Evolutionary conservation across 305 asterid species (phyloP).

Genomic region (Ilex paraguariensis): DNA sequence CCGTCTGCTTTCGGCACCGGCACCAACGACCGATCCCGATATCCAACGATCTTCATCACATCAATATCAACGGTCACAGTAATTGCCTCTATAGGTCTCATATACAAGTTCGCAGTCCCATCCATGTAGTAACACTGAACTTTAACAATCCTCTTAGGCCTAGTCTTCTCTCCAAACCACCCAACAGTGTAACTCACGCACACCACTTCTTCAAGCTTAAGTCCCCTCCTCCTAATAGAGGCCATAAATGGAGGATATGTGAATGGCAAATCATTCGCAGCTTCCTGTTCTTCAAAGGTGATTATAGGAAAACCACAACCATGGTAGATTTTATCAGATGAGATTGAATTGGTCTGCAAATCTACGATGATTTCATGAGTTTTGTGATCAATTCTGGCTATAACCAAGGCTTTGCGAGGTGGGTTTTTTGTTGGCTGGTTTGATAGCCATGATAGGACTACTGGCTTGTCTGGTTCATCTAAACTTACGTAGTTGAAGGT

Average conservation of each 20-base stretch:
- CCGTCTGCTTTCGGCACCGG: slow-evolving; percentile 63
- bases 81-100: slow-evolving; percentile 74
- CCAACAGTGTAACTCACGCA: slow-evolving; percentile 40
- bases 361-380: slow-evolving; percentile 45
- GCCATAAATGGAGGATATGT: slow-evolving; percentile 36
- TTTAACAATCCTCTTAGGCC: slow-evolving; percentile 32
- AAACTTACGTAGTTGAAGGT: slow-evolving; percentile 60
- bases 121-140: slow-evolving; percentile 52
- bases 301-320: slow-evolving; percentile 53
- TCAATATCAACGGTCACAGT: slow-evolving; percentile 55
- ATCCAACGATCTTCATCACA: slow-evolving; percentile 38
- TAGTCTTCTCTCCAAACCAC: slow-evolving; percentile 53
- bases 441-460: slow-evolving; percentile 34
- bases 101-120: slow-evolving; percentile 51
- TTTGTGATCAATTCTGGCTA: slow-evolving; percentile 23
- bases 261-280: slow-evolving; percentile 32
- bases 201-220: slow-evolving; percentile 39
- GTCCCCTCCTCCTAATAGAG: slow-evolving; percentile 44
- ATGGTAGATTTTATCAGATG: slow-evolving; percentile 25
- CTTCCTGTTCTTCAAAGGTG: slow-evolving; percentile 28
- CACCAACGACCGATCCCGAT: slow-evolving; percentile 33
- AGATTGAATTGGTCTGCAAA: slow-evolving; percentile 14
- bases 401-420: slow-evolving; percentile 41
- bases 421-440: slow-evolving; percentile 5
- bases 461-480: slow-evolving; percentile 51